These are phyloP conservation scores for Wickerhamomyces rabaulensis DNA, from an alignment of 805 yeast genomes.

Conservation along the genomic window DNA sequence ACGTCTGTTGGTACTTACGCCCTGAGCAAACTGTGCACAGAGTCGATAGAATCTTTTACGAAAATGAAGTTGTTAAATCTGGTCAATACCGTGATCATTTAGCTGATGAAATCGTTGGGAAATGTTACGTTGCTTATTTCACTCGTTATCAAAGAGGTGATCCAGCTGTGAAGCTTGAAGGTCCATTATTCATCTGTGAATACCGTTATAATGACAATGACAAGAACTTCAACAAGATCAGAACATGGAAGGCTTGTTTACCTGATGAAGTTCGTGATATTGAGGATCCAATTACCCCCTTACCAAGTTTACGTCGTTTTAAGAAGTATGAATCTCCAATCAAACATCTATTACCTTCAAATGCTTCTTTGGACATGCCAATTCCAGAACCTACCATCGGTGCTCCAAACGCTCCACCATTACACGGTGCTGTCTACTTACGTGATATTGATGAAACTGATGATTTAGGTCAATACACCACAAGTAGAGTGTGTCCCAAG, in stretches of 20 bases:
- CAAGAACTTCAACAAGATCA: constrained; percentile 85
- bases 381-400: constrained; percentile 82
- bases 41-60: constrained; percentile 81
- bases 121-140: constrained; percentile 91
- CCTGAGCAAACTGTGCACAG: constrained; percentile 98
- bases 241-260: constrained; percentile 98
- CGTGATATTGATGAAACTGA: constrained; percentile 73
- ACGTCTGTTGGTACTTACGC: constrained; percentile 96
- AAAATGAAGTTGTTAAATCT: constrained; percentile 92
- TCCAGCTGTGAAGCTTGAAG: constrained; percentile 73
- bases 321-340: constrained; percentile 83
- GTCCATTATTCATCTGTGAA: constrained; percentile 90
- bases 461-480: constrained; percentile 72
- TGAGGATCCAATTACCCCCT: constrained; percentile 75
- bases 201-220: constrained; percentile 89
- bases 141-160: constrained; percentile 95
- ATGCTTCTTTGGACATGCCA: constrained; percentile 67
- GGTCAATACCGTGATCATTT: constrained; percentile 95
- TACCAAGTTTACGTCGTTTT: constrained; percentile 61
- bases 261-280: constrained; percentile 91
- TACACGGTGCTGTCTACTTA: constrained; percentile 84
- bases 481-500: constrained; percentile 41
- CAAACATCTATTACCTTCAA: constrained; percentile 67
- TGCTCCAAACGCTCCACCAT: constrained; percentile 86
- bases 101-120: constrained; percentile 83